These are phyloP conservation scores for Hirschfeldia incana DNA, from an alignment of 345 rosid species.

Conservation along the genomic window DNA sequence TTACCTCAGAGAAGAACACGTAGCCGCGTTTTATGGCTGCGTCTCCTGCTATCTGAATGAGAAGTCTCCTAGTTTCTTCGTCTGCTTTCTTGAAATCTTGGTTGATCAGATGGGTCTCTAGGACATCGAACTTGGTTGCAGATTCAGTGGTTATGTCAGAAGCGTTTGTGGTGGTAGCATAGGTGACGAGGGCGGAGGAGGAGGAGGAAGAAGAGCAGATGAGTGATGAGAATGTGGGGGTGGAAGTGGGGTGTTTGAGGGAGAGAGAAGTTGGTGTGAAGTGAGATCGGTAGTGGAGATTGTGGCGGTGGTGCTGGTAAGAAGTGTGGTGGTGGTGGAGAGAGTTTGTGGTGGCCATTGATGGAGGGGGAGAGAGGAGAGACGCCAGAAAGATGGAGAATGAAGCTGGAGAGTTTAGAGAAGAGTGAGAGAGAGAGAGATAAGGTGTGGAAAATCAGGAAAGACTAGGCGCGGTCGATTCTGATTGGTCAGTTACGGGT, in stretches of 20 bases:
- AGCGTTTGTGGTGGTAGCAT: constrained; percentile 33
- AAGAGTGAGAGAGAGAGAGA: constrained; percentile 30
- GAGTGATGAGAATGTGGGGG: constrained; percentile 42
- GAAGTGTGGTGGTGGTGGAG: constrained; percentile 34
- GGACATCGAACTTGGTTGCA: constrained; percentile 59
- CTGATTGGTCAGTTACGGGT: constrained; percentile 70
- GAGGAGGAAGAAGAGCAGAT: constrained; percentile 34
- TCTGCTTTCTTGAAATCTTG: constrained; percentile 84
- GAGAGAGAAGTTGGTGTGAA: constrained; percentile 46
- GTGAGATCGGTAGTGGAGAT: constrained; percentile 37
- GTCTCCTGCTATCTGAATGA: constrained; percentile 78
- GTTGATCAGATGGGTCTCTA: constrained; percentile 55
- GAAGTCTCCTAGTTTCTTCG: constrained; percentile 84
- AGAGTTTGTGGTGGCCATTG: constrained; percentile 46
- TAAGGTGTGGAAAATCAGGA: constrained; percentile 39
- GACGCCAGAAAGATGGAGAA: constrained; percentile 33
- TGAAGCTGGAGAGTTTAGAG: constrained; percentile 40
- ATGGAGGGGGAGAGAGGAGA: constrained; percentile 23
- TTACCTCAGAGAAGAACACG: constrained; percentile 94
- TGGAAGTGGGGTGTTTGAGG: constrained; percentile 39
- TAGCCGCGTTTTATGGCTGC: constrained; percentile 77
- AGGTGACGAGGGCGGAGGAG: constrained; percentile 30
- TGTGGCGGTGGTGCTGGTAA: constrained; percentile 42
- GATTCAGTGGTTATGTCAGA: constrained; percentile 48
- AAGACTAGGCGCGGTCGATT: constrained; percentile 42